Conservation (phyloP, 352 stramenopile genomes). For the Halophytophthora batemanensis region DNA sequence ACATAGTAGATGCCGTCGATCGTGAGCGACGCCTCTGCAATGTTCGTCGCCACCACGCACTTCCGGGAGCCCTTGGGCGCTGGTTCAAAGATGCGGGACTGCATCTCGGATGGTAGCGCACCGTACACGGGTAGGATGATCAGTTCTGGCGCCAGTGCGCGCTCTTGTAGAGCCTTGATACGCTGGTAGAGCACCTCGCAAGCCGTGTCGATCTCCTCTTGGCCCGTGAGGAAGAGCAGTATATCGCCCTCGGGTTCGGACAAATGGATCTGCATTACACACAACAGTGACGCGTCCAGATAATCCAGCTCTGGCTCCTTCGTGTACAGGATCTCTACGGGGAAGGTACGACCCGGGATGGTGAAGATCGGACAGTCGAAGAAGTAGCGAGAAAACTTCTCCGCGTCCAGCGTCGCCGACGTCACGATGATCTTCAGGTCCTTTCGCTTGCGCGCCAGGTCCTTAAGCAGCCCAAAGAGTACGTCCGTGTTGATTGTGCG, state of each 20-base stretch:
- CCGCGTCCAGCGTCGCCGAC: conserved; percentile 95
- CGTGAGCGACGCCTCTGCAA: conserved; percentile 99
- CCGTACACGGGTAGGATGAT: conserved; percentile 99
- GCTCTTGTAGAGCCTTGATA: conserved; percentile 95
- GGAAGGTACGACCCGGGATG: conserved; percentile 97
- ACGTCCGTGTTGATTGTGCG: conserved; percentile 98
- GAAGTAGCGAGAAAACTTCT: conserved; percentile 98
- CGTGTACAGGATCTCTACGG: conserved; percentile 98
- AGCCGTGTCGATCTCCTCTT: conserved; percentile 99
- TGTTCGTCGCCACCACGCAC: conserved; percentile 99
- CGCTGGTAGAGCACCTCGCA: conserved; percentile 97
- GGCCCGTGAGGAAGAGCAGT: conserved; percentile 98
- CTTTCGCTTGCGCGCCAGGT: conserved; percentile 77
- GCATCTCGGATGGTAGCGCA: conserved; percentile 97
- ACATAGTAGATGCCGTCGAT: conserved; percentile 98
- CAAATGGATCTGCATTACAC: conserved; percentile 99
- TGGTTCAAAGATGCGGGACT: conserved; percentile 98
- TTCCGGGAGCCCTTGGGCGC: conserved; percentile 95
- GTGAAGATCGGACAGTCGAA: conserved; percentile 98
- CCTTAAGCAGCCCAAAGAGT: conserved; percentile 95
- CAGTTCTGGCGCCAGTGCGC: conserved; percentile 94
- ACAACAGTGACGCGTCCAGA: conserved; percentile 96
- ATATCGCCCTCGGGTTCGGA: conserved; percentile 98
- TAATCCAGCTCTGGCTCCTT: conserved; percentile 99
- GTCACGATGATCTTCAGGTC: conserved; percentile 92